phyloP scores from a whole-genome alignment of 768 basidiomycete genomes.

The Cystobasidium ongulense region DNA sequence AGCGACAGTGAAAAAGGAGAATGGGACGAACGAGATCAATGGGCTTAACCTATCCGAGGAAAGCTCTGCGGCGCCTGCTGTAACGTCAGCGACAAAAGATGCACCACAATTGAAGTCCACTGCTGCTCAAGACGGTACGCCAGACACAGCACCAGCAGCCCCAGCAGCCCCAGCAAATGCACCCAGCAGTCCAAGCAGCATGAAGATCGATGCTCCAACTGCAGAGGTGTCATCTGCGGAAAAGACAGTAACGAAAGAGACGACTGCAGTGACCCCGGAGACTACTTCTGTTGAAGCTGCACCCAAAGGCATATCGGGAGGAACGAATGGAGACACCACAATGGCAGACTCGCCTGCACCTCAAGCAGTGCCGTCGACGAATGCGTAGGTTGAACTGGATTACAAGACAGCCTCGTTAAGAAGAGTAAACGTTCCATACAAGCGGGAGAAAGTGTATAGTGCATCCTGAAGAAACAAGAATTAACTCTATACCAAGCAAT shows the following conservation, averaged over 20 bases:
- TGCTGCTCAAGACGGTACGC: background rate
- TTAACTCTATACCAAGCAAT: no score
- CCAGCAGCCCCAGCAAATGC: background rate
- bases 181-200: background rate
- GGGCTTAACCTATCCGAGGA: background rate
- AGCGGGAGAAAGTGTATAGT: no score
- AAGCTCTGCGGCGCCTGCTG: background rate
- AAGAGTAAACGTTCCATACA: no score
- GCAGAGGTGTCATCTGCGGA: background rate
- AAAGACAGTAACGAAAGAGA: background rate
- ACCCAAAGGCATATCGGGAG: background rate
- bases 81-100: background rate
- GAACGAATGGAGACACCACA: background rate
- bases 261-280: background rate
- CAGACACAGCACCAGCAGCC: background rate
- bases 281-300: no score
- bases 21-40: background rate
- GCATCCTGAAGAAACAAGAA: no score
- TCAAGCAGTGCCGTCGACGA: background rate
- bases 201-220: background rate
- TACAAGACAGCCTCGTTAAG: no score
- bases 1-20: background rate
- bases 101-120: background rate
- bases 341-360: background rate
- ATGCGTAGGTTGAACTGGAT: background rate